These are phyloP conservation scores for Cyberlindnera meyerae DNA, from an alignment of 805 yeast species.

Conservation along the genomic window DNA sequence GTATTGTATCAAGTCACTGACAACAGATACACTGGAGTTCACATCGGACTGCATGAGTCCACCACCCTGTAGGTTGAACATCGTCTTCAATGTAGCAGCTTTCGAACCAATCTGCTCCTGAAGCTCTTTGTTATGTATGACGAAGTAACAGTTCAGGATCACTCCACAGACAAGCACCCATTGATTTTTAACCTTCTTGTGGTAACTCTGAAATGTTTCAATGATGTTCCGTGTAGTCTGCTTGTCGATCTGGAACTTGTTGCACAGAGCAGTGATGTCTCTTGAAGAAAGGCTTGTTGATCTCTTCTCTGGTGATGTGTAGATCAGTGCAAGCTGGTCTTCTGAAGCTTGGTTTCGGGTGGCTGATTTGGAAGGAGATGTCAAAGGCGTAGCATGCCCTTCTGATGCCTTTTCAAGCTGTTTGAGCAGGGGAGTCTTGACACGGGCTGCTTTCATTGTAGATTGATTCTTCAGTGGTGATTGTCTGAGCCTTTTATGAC, in stretches of 20 bases:
- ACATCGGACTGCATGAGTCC: conserved; percentile 46
- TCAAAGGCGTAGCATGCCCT: too few relatives aligned
- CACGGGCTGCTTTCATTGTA: too few relatives aligned
- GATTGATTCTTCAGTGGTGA: not conserved
- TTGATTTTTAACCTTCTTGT: conserved; percentile 51
- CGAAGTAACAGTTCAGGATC: conserved; percentile 51
- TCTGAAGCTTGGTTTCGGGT: too few relatives aligned
- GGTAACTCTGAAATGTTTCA: conserved; percentile 45
- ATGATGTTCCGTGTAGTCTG: conserved; percentile 45
- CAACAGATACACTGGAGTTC: conserved; percentile 47
- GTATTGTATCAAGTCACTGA: conserved; percentile 48
- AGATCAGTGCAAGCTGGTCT: too few relatives aligned
- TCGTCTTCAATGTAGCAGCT: conserved; percentile 42
- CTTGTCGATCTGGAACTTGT: conserved; percentile 57
- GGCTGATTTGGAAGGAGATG: too few relatives aligned
- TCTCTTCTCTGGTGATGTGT: conserved; percentile 24
- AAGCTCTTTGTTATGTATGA: conserved; percentile 46
- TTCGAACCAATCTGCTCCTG: conserved; percentile 44
- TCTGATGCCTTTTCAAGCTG: too few relatives aligned
- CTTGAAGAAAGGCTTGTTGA: conserved; percentile 34
- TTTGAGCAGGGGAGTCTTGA: too few relatives aligned
- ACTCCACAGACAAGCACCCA: conserved; percentile 71
- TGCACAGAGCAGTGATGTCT: conserved; percentile 47
- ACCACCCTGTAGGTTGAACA: conserved; percentile 52
- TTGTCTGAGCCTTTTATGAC: too few relatives aligned